phyloP scores from a whole-genome alignment of 148 eudicot genomes.

The Vaccinium darrowii region DNA sequence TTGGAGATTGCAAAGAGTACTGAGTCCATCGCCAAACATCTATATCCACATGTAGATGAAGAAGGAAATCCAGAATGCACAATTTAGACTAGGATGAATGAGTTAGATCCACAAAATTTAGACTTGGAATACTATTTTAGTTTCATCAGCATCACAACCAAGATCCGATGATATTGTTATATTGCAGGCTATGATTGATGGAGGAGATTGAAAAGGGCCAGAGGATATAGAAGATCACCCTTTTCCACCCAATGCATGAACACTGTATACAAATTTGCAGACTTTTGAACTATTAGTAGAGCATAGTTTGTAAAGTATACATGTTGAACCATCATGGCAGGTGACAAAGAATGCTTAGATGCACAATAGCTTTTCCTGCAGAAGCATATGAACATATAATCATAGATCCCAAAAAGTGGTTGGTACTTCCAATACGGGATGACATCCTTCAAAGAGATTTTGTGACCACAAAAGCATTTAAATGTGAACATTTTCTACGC shows the following conservation, averaged over 20 bases:
- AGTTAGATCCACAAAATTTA: no score
- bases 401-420: not conserved
- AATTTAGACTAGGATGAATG: not conserved
- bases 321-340: not conserved
- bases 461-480: not conserved
- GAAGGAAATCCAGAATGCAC: not conserved
- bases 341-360: not conserved
- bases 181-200: not conserved
- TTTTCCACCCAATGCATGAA: not conserved
- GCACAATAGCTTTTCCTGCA: not conserved
- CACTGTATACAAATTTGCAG: not conserved
- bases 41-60: not conserved
- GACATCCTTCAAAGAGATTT: not conserved
- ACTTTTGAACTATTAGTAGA: not conserved
- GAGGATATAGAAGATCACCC: not conserved
- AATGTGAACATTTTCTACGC: conserved; percentile 5
- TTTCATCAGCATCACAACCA: not conserved
- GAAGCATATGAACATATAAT: not conserved
- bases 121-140: not conserved
- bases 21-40: not conserved
- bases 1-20: not conserved
- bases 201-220: not conserved
- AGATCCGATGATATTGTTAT: not conserved
- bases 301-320: not conserved
- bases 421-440: not conserved